These are phyloP conservation scores for Cyberlindnera saturnus DNA, from an alignment of 805 yeast genomes.

Conservation along the genomic window DNA sequence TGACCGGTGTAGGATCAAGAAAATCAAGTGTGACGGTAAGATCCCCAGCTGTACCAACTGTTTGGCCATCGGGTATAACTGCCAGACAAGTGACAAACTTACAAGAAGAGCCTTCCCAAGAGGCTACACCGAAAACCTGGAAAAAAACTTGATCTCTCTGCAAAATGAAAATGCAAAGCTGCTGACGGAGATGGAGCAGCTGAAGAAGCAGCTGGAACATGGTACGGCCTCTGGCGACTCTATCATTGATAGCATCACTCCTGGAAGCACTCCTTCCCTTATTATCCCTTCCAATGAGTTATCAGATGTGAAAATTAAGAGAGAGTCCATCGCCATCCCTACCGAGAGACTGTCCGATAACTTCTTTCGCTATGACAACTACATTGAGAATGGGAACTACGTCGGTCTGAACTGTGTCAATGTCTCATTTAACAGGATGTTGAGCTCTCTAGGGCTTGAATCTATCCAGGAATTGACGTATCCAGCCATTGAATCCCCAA, in stretches of 20 bases:
- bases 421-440: conserved; percentile 13
- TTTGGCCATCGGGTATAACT: conserved; percentile 54
- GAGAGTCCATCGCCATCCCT: conserved; percentile 4
- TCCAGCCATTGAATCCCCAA: conserved; percentile 22
- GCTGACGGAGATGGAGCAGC: conserved; percentile 27
- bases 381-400: conserved; percentile 17
- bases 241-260: conserved; percentile 1
- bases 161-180: conserved; percentile 49
- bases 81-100: conserved; percentile 67
- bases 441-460: conserved; percentile 11
- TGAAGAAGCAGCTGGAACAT: conserved; percentile 11
- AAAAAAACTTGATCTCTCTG: conserved; percentile 50
- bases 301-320: conserved; percentile 1
- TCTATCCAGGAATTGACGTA: conserved; percentile 26
- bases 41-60: conserved; percentile 66
- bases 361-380: conserved; percentile 23
- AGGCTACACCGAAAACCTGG: conserved; percentile 75
- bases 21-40: conserved; percentile 70
- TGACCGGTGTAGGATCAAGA: conserved; percentile 72
- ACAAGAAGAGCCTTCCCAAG: conserved; percentile 76
- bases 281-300: not conserved
- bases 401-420: conserved; percentile 23
- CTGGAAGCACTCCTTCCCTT: not conserved
- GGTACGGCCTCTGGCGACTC: not conserved
- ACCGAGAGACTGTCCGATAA: conserved; percentile 9